Evolutionary conservation across 2,329 filamentous ascomycete genomes (phyloP), one percentile per base, ranked within the genome.

Genomic region (Epichloe amarillans): DNA sequence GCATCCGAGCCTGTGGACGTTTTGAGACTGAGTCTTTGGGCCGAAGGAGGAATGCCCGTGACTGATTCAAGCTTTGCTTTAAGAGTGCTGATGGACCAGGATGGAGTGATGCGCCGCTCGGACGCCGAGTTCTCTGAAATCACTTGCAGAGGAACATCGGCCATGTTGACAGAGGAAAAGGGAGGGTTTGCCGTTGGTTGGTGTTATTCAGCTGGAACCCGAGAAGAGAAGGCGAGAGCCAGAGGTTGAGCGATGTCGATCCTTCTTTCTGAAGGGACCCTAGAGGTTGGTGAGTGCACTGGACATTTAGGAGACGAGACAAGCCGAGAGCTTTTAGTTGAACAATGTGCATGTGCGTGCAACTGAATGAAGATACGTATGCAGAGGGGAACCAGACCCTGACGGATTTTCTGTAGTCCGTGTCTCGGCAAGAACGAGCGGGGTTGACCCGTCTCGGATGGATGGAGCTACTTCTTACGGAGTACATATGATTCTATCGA

Each of bases 41-140:
- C 82, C 33, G 77, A 77, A 11, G 90, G 86, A 15, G 93, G 91
- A 38, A 97, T 82, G 54, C 93, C 93, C 2, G 91, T 97, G 69
- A 97, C 83, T 54, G 88, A 85, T 69, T 97, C 91, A 48, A 98
- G 82, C 67, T 93, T 94, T 49, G 76, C 70, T 71, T 91, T 95
- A 60, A 97, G 77, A 61, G 88, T 83, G 50, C 77, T 75, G 63
- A 98, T 84, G 54, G 84, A 84, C 93, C 93, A 98, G 58, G 90
- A 84, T 14, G 91, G 91, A 26, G 88, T 91, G 65, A 97, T 82
- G 58, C 93, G 87, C 54, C 91, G 86, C 71, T 98, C 93, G 48
- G 88, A 90, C 46, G 83, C 80, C 46, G 85, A 76, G 67, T 84
- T 86, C 54, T 88, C 83, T 48, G 86, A 91, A 54, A 77, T 77